These are phyloP conservation scores for Claviceps pusilla DNA, from an alignment of 2,329 filamentous ascomycete genomes.

Conservation along the genomic window DNA sequence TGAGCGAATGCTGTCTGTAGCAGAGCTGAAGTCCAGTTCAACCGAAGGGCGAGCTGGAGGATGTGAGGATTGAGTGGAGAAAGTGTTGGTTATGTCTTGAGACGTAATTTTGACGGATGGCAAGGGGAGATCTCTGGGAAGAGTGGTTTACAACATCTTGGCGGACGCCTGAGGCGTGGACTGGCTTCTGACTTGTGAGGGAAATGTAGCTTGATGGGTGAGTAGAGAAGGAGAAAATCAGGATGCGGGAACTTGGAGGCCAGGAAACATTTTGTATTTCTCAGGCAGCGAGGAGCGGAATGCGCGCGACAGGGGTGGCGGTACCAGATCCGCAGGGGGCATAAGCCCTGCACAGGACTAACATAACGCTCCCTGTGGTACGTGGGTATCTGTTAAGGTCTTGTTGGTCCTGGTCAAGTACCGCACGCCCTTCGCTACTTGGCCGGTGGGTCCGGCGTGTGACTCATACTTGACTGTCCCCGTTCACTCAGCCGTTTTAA, in stretches of 20 bases:
- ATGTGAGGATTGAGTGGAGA: conserved; percentile 31
- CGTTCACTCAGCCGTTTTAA: conserved; percentile 12
- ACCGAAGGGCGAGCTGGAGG: conserved; percentile 40
- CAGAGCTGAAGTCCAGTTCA: conserved; percentile 53
- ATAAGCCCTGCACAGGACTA: neutral
- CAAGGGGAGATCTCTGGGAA: conserved; percentile 22
- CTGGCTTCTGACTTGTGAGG: conserved; percentile 16
- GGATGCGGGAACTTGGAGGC: conserved; percentile 10
- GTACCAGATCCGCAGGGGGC: conserved; percentile 3
- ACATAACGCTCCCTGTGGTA: neutral
- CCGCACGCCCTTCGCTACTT: conserved; percentile 11
- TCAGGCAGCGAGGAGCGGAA: conserved; percentile 27
- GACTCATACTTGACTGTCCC: conserved; percentile 19
- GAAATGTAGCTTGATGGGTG: conserved; percentile 19
- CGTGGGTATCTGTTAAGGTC: neutral
- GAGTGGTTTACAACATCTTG: conserved; percentile 46
- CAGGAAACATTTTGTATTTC: conserved; percentile 27
- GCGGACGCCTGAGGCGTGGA: conserved; percentile 23
- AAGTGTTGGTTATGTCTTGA: conserved; percentile 22
- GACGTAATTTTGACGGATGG: conserved; percentile 40
- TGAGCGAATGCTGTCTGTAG: conserved; percentile 40
- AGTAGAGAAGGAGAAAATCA: conserved; percentile 16
- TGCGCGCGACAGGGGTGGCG: conserved; percentile 5
- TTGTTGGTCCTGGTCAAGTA: conserved; percentile 3
- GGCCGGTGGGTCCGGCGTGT: conserved; percentile 16